phyloP scores from a whole-genome alignment of 31 red algal species.

The Odonthalia washingtoniensis region DNA sequence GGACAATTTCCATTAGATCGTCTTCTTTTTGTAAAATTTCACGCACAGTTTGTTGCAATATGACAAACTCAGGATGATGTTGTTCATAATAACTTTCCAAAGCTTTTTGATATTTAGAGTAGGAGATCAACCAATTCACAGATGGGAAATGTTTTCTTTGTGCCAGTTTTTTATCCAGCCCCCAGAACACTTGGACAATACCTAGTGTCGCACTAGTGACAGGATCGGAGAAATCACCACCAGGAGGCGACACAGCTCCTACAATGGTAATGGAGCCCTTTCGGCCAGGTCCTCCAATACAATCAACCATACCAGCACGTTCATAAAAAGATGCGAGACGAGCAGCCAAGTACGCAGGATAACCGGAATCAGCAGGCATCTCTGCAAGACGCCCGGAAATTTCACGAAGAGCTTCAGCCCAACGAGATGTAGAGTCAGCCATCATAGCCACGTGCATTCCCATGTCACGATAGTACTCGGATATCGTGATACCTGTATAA shows the following conservation, averaged over 20 bases:
- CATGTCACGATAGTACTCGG: conserved; percentile 99
- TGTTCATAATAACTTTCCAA: conserved; percentile 91
- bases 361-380: conserved; percentile 99
- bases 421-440: conserved; percentile 98
- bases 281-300: conserved; percentile 84
- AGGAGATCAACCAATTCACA: conserved; percentile 96
- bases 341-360: conserved; percentile 96
- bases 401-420: conserved; percentile 99
- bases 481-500: conserved; percentile 98
- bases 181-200: conserved; percentile 98
- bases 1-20: conserved; percentile 99
- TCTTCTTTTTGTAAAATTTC: conserved; percentile 98
- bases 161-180: conserved; percentile 95
- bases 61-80: conserved; percentile 85
- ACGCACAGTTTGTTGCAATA: conserved; percentile 85
- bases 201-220: conserved; percentile 97
- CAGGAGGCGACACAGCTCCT: conserved; percentile 97
- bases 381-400: conserved; percentile 99
- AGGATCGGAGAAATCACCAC: conserved; percentile 99
- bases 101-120: conserved; percentile 92
- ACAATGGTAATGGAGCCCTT: conserved; percentile 98
- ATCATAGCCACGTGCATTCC: conserved; percentile 98
- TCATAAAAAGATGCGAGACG: conserved; percentile 99
- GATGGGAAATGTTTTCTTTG: conserved; percentile 97
- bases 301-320: conserved; percentile 93